A percentile compares a stretch with the other conserved stretches of the same genome.
phyloP scores from a whole-genome alignment of 306 rosid genomes.

The Urtica urens region DNA sequence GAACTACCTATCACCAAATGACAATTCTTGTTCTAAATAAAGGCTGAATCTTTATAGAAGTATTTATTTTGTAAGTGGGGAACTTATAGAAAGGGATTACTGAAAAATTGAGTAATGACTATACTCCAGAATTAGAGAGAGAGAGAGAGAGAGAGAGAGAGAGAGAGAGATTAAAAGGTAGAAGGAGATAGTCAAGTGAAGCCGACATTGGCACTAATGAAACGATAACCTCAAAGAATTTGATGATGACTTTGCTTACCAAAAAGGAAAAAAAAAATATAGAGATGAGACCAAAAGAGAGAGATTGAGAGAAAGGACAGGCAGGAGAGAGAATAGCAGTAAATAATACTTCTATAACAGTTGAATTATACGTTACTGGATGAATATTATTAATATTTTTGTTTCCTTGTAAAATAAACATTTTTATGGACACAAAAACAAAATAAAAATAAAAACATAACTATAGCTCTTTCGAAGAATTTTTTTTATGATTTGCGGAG shows the following conservation, averaged over 20 bases:
- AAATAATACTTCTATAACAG: slow-evolving; percentile 15
- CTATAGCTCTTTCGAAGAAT: too few species aligned
- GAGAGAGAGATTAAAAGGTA: slow-evolving; percentile 6
- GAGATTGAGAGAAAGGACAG: slow-evolving; percentile 1
- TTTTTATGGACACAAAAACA: too few species aligned
- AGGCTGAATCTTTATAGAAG: slow-evolving; percentile 12
- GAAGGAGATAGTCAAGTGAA: slow-evolving; percentile 22
- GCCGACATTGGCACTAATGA: slow-evolving; percentile 18
- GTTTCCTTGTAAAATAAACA: too few species aligned
- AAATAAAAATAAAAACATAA: too few species aligned
- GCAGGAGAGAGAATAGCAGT: slow-evolving; percentile 21
- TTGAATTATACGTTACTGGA: too few species aligned
- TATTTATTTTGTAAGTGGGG: slow-evolving; percentile 25
- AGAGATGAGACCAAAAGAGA: slow-evolving; percentile 14
- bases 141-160: neutral
- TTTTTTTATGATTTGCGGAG: too few species aligned
- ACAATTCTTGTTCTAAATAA: slow-evolving; percentile 7
- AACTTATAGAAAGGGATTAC: slow-evolving; percentile 23
- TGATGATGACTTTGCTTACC: slow-evolving; percentile 29
- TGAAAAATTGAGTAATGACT: slow-evolving; percentile 25
- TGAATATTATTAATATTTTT: too few species aligned
- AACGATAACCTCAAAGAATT: slow-evolving; percentile 17
- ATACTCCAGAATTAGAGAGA: slow-evolving; percentile 22
- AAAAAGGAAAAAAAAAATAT: slow-evolving; percentile 9
- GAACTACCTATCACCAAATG: slow-evolving; percentile 12